Percentiles rank a stretch among this genome's conserved stretches.
Conservation (phyloP, 2,329 filamentous ascomycete species). For the Monilinia laxa region DNA sequence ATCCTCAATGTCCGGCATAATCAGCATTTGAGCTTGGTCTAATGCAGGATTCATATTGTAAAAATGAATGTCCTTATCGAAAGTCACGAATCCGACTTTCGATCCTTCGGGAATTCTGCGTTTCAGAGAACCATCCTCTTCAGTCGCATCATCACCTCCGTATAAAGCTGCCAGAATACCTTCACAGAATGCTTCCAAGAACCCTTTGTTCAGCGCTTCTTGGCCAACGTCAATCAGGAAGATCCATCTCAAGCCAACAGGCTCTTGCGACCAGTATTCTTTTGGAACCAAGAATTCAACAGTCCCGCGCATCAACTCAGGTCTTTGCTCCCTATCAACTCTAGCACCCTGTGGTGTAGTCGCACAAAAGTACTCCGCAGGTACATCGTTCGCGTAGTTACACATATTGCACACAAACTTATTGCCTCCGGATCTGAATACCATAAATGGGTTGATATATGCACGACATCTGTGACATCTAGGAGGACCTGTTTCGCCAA, state of each 20-base stretch:
- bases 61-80: constrained; percentile 95
- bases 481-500: constrained; percentile 86
- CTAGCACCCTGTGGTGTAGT: constrained; percentile 83
- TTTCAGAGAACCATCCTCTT: constrained; percentile 51
- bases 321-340: constrained; percentile 82
- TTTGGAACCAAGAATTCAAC: constrained; percentile 97
- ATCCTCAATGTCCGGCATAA: constrained; percentile 96
- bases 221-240: constrained; percentile 94
- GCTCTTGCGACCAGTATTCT: constrained; percentile 97
- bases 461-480: constrained; percentile 89
- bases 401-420: constrained; percentile 99
- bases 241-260: constrained; percentile 81
- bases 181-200: constrained; percentile 85
- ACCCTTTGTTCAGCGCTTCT: constrained; percentile 87
- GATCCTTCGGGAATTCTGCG: constrained; percentile 70
- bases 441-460: constrained; percentile 99
- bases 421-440: constrained; percentile 89
- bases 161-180: constrained; percentile 86
- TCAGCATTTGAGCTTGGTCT: constrained; percentile 93
- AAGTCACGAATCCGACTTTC: constrained; percentile 93
- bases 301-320: constrained; percentile 86
- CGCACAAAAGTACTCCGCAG: constrained; percentile 88
- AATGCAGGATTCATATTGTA: constrained; percentile 85
- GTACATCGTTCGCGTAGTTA: constrained; percentile 92
- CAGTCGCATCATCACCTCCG: constrained; percentile 57